Percentiles rank a stretch among this genome's conserved stretches.
Evolutionary conservation across 2,329 filamentous ascomycete species (phyloP).

Genomic region (Leptosphaerulina australis): DNA sequence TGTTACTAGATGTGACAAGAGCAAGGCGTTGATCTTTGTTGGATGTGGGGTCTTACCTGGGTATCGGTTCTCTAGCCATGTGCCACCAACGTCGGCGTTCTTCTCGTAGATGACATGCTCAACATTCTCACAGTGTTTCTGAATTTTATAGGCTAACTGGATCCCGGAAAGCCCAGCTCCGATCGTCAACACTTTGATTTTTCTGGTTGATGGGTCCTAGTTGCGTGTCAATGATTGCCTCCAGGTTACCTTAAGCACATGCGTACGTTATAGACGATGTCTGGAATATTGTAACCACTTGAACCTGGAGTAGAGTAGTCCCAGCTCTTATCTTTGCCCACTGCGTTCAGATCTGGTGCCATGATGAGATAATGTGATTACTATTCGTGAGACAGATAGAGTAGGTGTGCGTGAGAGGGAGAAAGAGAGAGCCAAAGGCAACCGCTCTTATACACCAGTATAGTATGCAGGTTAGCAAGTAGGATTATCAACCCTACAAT

Average conservation of each 20-base stretch:
- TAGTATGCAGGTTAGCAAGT: no score
- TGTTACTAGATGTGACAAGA: constrained; percentile 2
- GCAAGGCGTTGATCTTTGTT: no score
- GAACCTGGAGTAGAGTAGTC: constrained; percentile 54
- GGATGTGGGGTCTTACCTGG: constrained; percentile 23
- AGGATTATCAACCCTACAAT: neutral
- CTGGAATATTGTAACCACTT: constrained; percentile 50
- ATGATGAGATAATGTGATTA: constrained; percentile 29
- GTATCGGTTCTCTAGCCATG: constrained; percentile 55
- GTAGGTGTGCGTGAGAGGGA: no score
- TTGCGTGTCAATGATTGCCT: neutral
- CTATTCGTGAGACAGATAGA: no score
- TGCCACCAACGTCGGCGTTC: constrained; percentile 53
- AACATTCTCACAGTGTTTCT: constrained; percentile 52
- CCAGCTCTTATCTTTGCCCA: constrained; percentile 45
- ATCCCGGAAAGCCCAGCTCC: constrained; percentile 57
- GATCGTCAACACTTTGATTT: constrained; percentile 56
- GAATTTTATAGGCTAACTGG: constrained; percentile 56
- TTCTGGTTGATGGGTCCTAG: constrained; percentile 31
- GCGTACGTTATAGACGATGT: constrained; percentile 47
- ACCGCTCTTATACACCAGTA: no score
- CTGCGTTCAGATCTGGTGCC: constrained; percentile 52
- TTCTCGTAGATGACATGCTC: constrained; percentile 58
- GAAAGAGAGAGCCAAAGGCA: neutral
- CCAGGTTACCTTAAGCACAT: neutral